Evolutionary conservation across 2,329 filamentous ascomycete species (phyloP).

Genomic region (Penicillium sp.): DNA sequence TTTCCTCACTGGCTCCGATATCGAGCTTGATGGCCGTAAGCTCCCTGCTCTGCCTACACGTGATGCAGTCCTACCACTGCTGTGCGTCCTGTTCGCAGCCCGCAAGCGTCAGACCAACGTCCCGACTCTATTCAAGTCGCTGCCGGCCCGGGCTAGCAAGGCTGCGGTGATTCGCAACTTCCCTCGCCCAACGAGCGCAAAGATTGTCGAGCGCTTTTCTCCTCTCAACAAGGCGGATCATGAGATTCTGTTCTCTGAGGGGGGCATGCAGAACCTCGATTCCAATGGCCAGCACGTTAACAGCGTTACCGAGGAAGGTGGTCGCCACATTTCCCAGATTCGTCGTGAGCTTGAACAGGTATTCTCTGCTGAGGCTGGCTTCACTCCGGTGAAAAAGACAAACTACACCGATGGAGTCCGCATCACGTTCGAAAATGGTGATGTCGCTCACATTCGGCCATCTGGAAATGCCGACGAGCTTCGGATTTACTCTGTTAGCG

Average conservation of each 20-base stretch:
- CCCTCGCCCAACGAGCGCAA: slow-evolving; percentile 30
- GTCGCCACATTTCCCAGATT: slow-evolving; percentile 18
- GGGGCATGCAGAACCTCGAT: background rate
- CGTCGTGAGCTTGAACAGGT: slow-evolving; percentile 27
- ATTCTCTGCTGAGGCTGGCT: slow-evolving; percentile 28
- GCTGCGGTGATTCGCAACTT: slow-evolving; percentile 34
- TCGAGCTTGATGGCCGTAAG: slow-evolving; percentile 26
- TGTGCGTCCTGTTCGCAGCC: slow-evolving; percentile 31
- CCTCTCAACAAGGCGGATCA: slow-evolving; percentile 3
- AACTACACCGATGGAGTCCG: slow-evolving; percentile 35
- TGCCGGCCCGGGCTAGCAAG: slow-evolving; percentile 31
- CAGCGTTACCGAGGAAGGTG: background rate
- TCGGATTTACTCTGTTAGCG: slow-evolving; percentile 34
- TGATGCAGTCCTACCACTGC: slow-evolving; percentile 32
- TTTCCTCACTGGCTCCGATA: slow-evolving; percentile 33
- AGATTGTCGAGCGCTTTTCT: slow-evolving; percentile 31
- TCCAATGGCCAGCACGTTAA: background rate
- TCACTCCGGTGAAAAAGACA: slow-evolving; percentile 23
- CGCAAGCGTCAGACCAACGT: slow-evolving; percentile 24
- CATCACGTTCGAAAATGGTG: slow-evolving; percentile 31
- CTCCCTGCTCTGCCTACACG: slow-evolving; percentile 33
- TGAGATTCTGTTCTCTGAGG: background rate
- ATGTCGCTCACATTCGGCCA: slow-evolving; percentile 35
- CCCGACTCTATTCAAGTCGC: slow-evolving; percentile 28
- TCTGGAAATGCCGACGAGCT: slow-evolving; percentile 37